Evolutionary conservation across 106 monocot species (phyloP), one percentile per base, ranked within the genome.

Genomic region (Posidonia australis): DNA sequence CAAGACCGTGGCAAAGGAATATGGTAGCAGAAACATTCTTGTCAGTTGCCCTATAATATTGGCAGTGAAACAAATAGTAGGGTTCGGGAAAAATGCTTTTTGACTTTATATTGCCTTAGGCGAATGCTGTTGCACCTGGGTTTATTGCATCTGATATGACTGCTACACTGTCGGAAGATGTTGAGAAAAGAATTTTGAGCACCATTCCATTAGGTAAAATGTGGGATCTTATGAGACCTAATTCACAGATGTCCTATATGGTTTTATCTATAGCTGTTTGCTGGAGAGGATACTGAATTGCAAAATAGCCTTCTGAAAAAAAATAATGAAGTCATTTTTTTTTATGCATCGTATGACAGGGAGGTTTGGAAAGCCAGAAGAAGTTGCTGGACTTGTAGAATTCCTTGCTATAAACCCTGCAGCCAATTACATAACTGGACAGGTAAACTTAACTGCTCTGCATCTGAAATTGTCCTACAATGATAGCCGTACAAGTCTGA

Each of bases 101-200:
- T 32, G 46, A 17, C 58, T 58, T 58, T 12, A 9, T 70, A 29
- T 23, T 59, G 26, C 19, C 31, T 72, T 60, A 92, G 92, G 92
- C 84, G 7, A 92, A 92, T 80, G 92, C 92, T 73, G 58, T 92
- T 60, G 92, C 92, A 49, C 92, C 92, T 67, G 92, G 92, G 46
- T 92, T 86, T 52, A 84, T 92, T 74, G 77, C 79, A 28, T 92
- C 92, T 71, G 84, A 92, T 62, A 87, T 92, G 92, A 92, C 86
- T 62, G 63, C 81, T 19, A 84, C 77, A 48, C 82, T 92, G 52
- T 75, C 81, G 44, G 84, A 74, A 30, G 82, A 92, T 20, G 30
- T 92, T 47, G 86, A 92, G 64, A 81, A 80, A 66, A 92, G 87
- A 65, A 71, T 84, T 18, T 60, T 87, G 62, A 46, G 62, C n/a